These are phyloP conservation scores for Coemansia sp. DNA, from an alignment of 192 early-diverging fungal genomes.

Conservation along the genomic window DNA sequence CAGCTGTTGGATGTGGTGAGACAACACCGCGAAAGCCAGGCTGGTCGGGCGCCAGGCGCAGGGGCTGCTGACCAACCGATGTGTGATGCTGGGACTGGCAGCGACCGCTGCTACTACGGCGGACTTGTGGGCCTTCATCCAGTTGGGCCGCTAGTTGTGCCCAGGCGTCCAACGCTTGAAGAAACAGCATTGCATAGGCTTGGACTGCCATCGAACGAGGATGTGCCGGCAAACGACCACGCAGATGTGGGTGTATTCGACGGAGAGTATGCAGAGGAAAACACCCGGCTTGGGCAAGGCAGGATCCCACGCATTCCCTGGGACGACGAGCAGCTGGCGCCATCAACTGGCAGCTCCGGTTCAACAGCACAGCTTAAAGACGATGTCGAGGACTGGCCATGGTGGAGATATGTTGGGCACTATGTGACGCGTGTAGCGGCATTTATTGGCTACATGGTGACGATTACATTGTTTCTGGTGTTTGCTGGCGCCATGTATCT, in stretches of 20 bases:
- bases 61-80: slow-evolving; percentile 10
- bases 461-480: slow-evolving; percentile 29
- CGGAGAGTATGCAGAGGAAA: not conserved
- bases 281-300: not conserved
- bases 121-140: slow-evolving; percentile 40
- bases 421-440: slow-evolving; percentile 50
- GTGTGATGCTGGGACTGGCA: slow-evolving; percentile 4
- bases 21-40: slow-evolving; percentile 9
- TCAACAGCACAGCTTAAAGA: not conserved
- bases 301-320: not conserved
- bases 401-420: slow-evolving; percentile 53
- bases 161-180: slow-evolving; percentile 19
- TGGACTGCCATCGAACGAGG: slow-evolving; percentile 22
- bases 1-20: slow-evolving; percentile 26
- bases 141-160: slow-evolving; percentile 11
- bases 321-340: slow-evolving; percentile 8
- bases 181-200: slow-evolving; percentile 24
- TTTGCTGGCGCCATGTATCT: slow-evolving; percentile 43
- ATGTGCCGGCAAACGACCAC: not conserved
- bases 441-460: slow-evolving; percentile 42
- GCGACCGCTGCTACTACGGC: slow-evolving; percentile 24
- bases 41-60: slow-evolving; percentile 4
- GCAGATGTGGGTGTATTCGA: not conserved
- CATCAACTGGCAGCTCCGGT: not conserved
- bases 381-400: slow-evolving; percentile 35